phyloP scores from a whole-genome alignment of 2,329 filamentous ascomycete species.

The Fusarium sp. region DNA sequence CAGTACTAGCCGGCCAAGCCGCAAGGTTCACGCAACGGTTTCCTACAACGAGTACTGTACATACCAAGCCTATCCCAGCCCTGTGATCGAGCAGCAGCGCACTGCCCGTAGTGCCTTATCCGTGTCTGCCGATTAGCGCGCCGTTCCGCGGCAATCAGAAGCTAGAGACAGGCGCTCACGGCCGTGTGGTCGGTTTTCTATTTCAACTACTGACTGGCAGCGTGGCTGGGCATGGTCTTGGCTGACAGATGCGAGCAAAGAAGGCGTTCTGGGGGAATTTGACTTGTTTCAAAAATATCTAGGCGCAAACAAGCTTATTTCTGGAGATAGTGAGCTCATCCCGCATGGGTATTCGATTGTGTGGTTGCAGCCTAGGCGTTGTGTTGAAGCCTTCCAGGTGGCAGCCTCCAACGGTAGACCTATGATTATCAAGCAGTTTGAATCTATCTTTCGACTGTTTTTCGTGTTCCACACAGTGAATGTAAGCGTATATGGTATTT shows the following conservation, averaged over 20 bases:
- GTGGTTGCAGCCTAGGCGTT: slow-evolving; percentile 1
- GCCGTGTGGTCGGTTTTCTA: slow-evolving; percentile 10
- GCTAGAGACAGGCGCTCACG: slow-evolving; percentile 10
- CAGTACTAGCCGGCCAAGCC: neutral
- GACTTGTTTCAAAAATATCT: neutral
- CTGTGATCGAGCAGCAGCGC: slow-evolving; percentile 11
- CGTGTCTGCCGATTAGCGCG: slow-evolving; percentile 12
- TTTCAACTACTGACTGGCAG: slow-evolving; percentile 30
- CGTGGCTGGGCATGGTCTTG: neutral
- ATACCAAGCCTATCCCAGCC: slow-evolving; percentile 5
- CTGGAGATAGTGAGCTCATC: neutral
- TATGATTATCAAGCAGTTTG: neutral
- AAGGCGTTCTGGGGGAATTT: neutral
- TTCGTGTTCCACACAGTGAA: too few relatives aligned
- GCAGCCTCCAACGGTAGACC: neutral
- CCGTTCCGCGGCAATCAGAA: slow-evolving; percentile 29
- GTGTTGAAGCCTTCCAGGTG: neutral
- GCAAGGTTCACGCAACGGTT: slow-evolving; percentile 22
- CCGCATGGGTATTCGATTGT: neutral
- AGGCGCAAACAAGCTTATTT: neutral
- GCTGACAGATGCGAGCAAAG: neutral
- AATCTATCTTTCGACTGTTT: neutral
- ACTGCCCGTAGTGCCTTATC: slow-evolving; percentile 2
- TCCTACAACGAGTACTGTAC: neutral
- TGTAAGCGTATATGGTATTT: too few relatives aligned